Evolutionary conservation across 2,329 filamentous ascomycete genomes (phyloP).

Genomic region (Sarocladium strictum): DNA sequence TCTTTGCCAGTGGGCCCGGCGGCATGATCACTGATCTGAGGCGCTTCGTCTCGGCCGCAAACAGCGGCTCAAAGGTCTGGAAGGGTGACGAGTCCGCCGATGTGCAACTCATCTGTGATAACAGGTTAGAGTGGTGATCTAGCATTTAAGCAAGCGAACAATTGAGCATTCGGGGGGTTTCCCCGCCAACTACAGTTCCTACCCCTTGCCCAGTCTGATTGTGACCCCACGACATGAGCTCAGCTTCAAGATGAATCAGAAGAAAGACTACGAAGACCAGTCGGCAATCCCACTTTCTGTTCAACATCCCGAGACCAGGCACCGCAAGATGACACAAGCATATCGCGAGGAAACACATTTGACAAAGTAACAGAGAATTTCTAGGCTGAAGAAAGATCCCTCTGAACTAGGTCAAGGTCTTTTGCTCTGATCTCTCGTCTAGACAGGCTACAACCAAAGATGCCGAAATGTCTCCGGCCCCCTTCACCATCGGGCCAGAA

Average conservation of each 20-base stretch:
- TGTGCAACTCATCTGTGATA: conserved; percentile 53
- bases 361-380: too few relatives aligned
- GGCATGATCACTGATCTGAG: conserved; percentile 53
- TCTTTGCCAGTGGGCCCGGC: conserved; percentile 56
- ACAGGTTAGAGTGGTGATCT: conserved; percentile 49
- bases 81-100: conserved; percentile 49
- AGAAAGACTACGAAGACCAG: too few relatives aligned
- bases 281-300: too few relatives aligned
- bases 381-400: background rate
- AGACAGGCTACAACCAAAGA: background rate
- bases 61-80: conserved; percentile 49
- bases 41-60: conserved; percentile 44
- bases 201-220: too few relatives aligned
- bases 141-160: background rate
- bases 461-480: background rate
- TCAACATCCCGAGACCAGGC: too few relatives aligned
- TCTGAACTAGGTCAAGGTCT: too few relatives aligned
- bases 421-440: too few relatives aligned
- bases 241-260: too few relatives aligned
- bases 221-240: too few relatives aligned
- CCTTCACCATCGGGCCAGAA: background rate
- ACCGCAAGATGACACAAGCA: too few relatives aligned
- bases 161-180: too few relatives aligned
- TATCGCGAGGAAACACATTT: background rate
- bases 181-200: too few relatives aligned